Conservation (phyloP, 2,329 filamentous ascomycete species). For the Cucurbitaria berberidis region DNA sequence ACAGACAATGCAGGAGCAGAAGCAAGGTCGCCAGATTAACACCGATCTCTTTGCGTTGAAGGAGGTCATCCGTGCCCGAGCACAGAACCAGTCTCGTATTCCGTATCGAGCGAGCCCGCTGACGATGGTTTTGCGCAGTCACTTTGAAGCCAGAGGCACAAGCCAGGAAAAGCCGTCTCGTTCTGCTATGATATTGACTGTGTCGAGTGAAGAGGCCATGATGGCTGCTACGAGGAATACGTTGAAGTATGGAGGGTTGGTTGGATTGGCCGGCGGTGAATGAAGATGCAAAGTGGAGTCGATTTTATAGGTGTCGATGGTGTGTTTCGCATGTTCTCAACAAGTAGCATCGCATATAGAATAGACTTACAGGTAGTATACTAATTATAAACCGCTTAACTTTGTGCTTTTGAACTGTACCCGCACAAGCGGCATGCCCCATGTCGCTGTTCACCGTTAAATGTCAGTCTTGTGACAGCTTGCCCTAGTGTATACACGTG, state of each 20-base stretch:
- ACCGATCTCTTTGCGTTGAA: constrained; percentile 55
- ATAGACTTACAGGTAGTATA: too few species aligned
- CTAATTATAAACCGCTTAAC: too few species aligned
- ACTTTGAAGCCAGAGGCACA: constrained; percentile 42
- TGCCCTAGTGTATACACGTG: too few species aligned
- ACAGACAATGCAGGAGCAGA: constrained; percentile 49
- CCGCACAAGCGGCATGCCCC: too few species aligned
- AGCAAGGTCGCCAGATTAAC: constrained; percentile 55
- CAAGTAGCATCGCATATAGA: too few species aligned
- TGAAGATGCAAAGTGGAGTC: too few species aligned
- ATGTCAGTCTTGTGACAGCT: too few species aligned
- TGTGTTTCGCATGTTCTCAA: too few species aligned
- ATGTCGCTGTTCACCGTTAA: too few species aligned
- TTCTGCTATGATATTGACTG: constrained; percentile 51
- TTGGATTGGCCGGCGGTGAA: too few species aligned
- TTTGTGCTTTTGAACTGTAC: too few species aligned
- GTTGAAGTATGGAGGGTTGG: constrained; percentile 52
- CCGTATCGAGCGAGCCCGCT: constrained; percentile 52
- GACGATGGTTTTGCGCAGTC: constrained; percentile 53
- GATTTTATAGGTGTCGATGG: too few species aligned
- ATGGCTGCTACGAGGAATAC: constrained; percentile 53
- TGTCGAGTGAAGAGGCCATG: constrained; percentile 47
- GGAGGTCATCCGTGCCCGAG: constrained; percentile 54
- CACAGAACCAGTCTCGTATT: constrained; percentile 43
- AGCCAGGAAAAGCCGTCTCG: constrained; percentile 38